These are phyloP conservation scores for Pinus tabuliformis DNA, from an alignment of 75 land plant genomes.

Conservation along the genomic window DNA sequence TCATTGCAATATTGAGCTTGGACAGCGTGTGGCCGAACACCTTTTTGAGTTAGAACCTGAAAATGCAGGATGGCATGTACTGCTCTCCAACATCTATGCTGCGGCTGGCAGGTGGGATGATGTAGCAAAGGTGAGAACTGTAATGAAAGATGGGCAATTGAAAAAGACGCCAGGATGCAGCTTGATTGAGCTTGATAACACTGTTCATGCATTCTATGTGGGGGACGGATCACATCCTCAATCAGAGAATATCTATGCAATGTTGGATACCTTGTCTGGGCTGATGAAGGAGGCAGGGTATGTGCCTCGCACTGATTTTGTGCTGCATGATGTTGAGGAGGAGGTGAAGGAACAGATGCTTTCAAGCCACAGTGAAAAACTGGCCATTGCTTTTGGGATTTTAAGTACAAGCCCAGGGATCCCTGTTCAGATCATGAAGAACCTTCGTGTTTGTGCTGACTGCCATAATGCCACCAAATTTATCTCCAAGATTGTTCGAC, in stretches of 20 bases:
- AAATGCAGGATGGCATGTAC: constrained; percentile 13
- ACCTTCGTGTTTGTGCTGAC: constrained; percentile 21
- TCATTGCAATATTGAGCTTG: constrained; percentile 12
- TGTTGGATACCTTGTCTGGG: constrained; percentile 10
- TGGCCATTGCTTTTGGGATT: constrained; percentile 34
- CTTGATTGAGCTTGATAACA: constrained; percentile 12
- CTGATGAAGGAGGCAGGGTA: constrained; percentile 14
- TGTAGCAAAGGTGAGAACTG: constrained; percentile 8
- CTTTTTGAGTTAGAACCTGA: constrained; percentile 11
- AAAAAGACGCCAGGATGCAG: constrained; percentile 15
- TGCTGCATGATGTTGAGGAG: constrained; percentile 13
- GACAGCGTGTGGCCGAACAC: not conserved
- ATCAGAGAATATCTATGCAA: constrained; percentile 8
- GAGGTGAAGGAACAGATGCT: constrained; percentile 4
- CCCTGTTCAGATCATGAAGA: constrained; percentile 17
- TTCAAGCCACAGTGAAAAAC: constrained; percentile 25
- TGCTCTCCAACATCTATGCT: constrained; percentile 20
- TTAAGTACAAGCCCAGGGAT: constrained; percentile 19
- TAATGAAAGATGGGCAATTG: constrained; percentile 11
- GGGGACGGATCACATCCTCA: constrained; percentile 14
- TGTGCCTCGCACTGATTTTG: constrained; percentile 14
- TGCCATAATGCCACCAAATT: constrained; percentile 28
- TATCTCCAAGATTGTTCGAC: constrained; percentile 12
- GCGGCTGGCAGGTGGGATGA: constrained; percentile 12
- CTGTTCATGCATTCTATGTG: constrained; percentile 6